These are phyloP conservation scores for Heritiera littoralis DNA, from an alignment of 345 rosid genomes.

Conservation along the genomic window DNA sequence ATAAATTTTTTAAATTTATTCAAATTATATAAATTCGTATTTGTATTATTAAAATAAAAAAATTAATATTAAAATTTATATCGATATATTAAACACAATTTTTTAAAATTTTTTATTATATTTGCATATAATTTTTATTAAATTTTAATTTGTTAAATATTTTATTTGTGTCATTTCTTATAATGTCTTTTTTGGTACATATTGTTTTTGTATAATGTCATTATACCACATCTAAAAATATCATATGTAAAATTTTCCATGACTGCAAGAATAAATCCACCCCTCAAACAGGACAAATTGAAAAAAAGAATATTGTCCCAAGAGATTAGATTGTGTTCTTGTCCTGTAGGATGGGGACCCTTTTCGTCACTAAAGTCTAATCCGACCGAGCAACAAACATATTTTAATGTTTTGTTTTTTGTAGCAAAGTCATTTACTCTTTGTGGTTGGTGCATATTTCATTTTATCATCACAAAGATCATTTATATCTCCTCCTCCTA, in stretches of 20 bases:
- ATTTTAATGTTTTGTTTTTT: constrained; percentile 10
- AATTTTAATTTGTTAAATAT: too few species aligned
- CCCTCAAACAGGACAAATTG: constrained; percentile 8
- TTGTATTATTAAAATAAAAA: too few species aligned
- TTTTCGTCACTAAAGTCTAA: neutral
- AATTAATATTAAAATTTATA: too few species aligned
- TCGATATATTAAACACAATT: too few species aligned
- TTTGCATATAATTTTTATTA: too few species aligned
- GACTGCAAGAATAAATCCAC: constrained; percentile 8
- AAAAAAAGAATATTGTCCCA: neutral
- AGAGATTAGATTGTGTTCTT: neutral
- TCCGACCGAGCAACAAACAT: constrained; percentile 12
- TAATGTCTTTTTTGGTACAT: too few species aligned
- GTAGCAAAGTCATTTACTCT: neutral
- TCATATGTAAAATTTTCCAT: neutral
- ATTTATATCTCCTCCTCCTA: neutral
- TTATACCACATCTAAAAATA: too few species aligned
- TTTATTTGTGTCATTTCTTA: too few species aligned
- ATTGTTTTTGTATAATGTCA: too few species aligned
- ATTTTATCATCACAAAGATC: neutral
- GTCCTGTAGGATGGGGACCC: neutral
- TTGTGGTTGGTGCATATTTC: neutral
- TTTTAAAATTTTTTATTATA: too few species aligned
- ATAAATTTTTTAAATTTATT: neutral
- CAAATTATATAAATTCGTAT: too few species aligned